Conservation (phyloP, 768 basidiomycete species). For the Boletus speciosus region DNA sequence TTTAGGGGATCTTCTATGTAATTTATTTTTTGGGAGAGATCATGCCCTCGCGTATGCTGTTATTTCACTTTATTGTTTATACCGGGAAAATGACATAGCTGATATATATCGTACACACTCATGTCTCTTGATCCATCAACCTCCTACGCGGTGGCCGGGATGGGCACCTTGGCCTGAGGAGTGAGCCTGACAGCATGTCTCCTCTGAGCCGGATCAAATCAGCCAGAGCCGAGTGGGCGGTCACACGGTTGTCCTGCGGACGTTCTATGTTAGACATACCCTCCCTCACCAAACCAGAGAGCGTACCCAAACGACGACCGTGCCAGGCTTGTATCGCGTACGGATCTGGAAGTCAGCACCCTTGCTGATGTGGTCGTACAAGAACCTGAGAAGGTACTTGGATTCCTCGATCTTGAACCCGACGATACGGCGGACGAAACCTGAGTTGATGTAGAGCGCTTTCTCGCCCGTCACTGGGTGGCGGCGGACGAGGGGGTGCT, state of each 20-base stretch:
- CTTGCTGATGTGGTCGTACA: neutral
- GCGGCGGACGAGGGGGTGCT: slow-evolving; percentile 45
- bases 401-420: slow-evolving; percentile 47
- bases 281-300: neutral
- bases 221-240: neutral
- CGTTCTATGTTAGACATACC: neutral
- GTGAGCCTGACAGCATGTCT: neutral
- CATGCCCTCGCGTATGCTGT: too few species aligned
- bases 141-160: neutral
- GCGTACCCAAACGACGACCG: neutral
- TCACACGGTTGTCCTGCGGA: neutral
- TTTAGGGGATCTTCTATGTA: too few species aligned
- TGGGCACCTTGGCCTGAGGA: neutral
- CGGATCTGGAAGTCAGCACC: neutral
- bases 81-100: too few species aligned
- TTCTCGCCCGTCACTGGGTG: slow-evolving; percentile 50
- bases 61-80: too few species aligned
- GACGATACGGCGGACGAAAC: slow-evolving; percentile 28
- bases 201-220: neutral
- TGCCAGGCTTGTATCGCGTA: neutral
- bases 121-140: neutral
- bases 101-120: neutral
- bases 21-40: too few species aligned
- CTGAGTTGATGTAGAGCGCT: slow-evolving; percentile 54
- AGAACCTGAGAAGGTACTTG: slow-evolving; percentile 27